Percentiles rank a stretch among this genome's conserved stretches.
phyloP scores from a whole-genome alignment of 306 rosid genomes.

The Datisca glomerata region DNA sequence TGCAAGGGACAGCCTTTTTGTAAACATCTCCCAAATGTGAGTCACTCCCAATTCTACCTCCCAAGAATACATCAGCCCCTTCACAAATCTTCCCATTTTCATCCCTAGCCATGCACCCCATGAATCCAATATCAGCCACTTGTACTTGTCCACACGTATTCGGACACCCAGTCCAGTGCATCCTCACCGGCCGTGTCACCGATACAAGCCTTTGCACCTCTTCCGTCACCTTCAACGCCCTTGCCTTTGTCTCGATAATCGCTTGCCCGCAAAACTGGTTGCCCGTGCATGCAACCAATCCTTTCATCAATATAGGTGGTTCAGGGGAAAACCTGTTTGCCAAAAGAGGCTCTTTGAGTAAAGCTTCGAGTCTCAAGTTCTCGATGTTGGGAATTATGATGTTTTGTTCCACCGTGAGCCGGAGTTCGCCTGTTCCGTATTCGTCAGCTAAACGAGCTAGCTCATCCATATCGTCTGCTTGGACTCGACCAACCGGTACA shows the following conservation, averaged over 20 bases:
- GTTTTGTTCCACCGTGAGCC: constrained; percentile 88
- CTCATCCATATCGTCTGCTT: constrained; percentile 86
- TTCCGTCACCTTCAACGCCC: constrained; percentile 81
- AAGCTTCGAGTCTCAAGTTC: constrained; percentile 42
- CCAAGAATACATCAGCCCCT: constrained; percentile 73
- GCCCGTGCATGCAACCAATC: constrained; percentile 93
- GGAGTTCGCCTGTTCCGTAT: constrained; percentile 76
- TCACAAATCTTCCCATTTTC: constrained; percentile 70
- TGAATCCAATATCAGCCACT: constrained; percentile 94
- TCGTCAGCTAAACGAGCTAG: constrained; percentile 59
- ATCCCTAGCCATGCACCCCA: constrained; percentile 97
- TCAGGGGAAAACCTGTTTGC: constrained; percentile 45
- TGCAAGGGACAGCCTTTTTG: constrained; percentile 84
- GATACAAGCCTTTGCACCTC: constrained; percentile 67
- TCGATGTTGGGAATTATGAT: constrained; percentile 66
- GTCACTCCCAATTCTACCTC: constrained; percentile 93
- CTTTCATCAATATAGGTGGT: constrained; percentile 68
- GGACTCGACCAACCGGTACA: constrained; percentile 84
- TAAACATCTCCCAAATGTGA: constrained; percentile 75
- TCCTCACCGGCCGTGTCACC: constrained; percentile 57
- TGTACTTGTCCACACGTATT: constrained; percentile 90
- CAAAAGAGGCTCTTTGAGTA: constrained; percentile 57
- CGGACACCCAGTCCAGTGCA: constrained; percentile 99
- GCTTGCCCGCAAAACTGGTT: constrained; percentile 94
- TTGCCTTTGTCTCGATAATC: constrained; percentile 80